These are phyloP conservation scores for Cytospora chrysosperma DNA, from an alignment of 2,329 filamentous ascomycete genomes.

Conservation along the genomic window DNA sequence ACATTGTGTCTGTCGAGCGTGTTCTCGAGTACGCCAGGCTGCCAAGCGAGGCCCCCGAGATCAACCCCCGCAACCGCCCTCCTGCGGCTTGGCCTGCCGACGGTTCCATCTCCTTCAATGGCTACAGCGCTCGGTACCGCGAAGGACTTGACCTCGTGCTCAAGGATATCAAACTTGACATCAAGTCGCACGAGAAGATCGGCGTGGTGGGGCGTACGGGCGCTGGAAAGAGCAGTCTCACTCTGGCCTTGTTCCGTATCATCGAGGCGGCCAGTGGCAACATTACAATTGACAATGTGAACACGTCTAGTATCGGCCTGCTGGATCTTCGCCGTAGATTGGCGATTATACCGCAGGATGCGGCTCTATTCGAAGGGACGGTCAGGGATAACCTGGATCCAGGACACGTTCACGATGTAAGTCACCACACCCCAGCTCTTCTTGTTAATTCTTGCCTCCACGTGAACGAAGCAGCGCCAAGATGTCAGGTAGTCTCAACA, in stretches of 20 bases:
- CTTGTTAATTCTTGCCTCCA: neutral
- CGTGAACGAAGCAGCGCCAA: neutral
- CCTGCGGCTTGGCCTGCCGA: slow-evolving; percentile 88
- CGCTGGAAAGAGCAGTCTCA: slow-evolving; percentile 92
- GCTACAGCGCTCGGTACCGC: slow-evolving; percentile 92
- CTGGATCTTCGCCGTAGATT: slow-evolving; percentile 84
- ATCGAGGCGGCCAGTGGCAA: slow-evolving; percentile 83
- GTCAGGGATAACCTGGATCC: slow-evolving; percentile 95
- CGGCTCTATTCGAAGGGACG: slow-evolving; percentile 72
- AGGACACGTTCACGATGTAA: slow-evolving; percentile 77
- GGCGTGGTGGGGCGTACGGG: slow-evolving; percentile 95
- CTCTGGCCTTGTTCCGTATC: slow-evolving; percentile 89
- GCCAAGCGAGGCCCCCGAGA: slow-evolving; percentile 91
- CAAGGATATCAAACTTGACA: slow-evolving; percentile 87
- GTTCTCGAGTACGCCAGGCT: slow-evolving; percentile 92
- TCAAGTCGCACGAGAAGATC: slow-evolving; percentile 97
- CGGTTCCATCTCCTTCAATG: slow-evolving; percentile 84
- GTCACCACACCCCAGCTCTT: slow-evolving; percentile 1
- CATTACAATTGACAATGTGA: slow-evolving; percentile 85
- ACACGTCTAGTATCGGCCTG: slow-evolving; percentile 87
- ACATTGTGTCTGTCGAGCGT: slow-evolving; percentile 97
- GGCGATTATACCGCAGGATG: slow-evolving; percentile 97
- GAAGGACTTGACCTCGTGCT: slow-evolving; percentile 86
- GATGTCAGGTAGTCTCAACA: neutral
- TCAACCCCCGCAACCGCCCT: slow-evolving; percentile 83